Base-by-base conservation (phyloP, 2,329 filamentous ascomycete species). In the Colletotrichum spaethianum region DNA sequence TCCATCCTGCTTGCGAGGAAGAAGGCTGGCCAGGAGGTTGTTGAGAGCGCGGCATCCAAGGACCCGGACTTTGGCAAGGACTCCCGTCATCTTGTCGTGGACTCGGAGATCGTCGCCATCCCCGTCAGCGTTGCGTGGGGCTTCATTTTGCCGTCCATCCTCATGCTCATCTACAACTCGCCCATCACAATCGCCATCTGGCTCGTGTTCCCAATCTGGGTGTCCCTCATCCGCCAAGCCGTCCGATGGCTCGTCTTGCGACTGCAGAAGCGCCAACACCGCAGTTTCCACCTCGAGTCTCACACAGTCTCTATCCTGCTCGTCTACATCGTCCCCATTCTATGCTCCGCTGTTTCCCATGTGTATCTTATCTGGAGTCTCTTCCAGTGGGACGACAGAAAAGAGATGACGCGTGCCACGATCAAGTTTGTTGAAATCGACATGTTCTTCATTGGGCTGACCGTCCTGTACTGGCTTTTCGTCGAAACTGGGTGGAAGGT, bases 91-190 rank as follows among this genome's bases (percentile, higher is more conserved):
- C 78, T 89, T 16, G 52, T 66, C 14, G 80, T 81, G 8, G 79
- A 79, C 28, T 81, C 88, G 2, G 91, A 93, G 78, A 86, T 88
- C 70, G 84, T 90, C 68, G 90, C 90, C 33, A 88, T 89, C 26
- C 87, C 88, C 9, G 74, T 84, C 33, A 85, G 84, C 31, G 84
- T 89, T 0, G 81, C 83, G 0, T 57, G 86, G 12, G 87, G 87
- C 42, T 89, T 82, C 74, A 80, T 86, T 53, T 73, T 86, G 2
- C 87, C 87, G 0, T 84, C 86, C 0, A 48, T 83, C 4, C 70
- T 84, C 42, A 86, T 88, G 83, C 80, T 89, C n/a, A 74, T 80
- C n/a, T 74, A 83, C 59, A 80, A 81, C 60, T 74, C 81, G 0
- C 80, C 84, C 0, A 74, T 74, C 16, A 75, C 81, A 26, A 82